These are phyloP conservation scores for Ceratobasidium sp. DNA, from an alignment of 1,284 basidiomycete species.

Conservation along the genomic window DNA sequence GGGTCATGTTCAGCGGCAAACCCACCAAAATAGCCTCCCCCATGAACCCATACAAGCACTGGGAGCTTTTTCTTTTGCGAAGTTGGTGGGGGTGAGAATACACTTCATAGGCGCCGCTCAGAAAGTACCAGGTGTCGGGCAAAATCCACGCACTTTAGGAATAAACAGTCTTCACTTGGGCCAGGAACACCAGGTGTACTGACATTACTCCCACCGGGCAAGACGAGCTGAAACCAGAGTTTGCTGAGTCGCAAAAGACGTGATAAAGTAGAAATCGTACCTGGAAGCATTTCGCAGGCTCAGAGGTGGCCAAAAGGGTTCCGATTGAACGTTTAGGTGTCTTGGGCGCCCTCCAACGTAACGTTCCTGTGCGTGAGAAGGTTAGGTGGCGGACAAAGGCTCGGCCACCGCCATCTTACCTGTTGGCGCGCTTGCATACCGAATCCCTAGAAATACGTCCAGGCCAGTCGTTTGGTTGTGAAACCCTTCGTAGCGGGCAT, in stretches of 20 bases:
- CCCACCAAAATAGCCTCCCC: slow-evolving; percentile 22
- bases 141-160: slow-evolving; percentile 21
- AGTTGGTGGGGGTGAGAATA: slow-evolving; percentile 16
- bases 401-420: not conserved
- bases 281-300: slow-evolving; percentile 41
- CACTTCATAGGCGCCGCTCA: not conserved
- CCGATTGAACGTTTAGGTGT: not conserved
- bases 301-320: slow-evolving; percentile 21
- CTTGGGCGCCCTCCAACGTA: slow-evolving; percentile 36
- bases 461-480: slow-evolving; percentile 30
- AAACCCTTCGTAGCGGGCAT: slow-evolving; percentile 27
- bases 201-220: not conserved
- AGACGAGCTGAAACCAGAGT: not conserved
- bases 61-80: slow-evolving; percentile 29
- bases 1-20: slow-evolving; percentile 33
- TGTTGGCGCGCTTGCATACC: slow-evolving; percentile 27
- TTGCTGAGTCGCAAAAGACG: not conserved
- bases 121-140: not conserved
- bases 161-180: slow-evolving; percentile 35
- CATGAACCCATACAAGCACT: slow-evolving; percentile 35
- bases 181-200: slow-evolving; percentile 31
- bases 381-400: not conserved
- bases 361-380: not conserved
- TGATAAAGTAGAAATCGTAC: not conserved
- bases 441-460: slow-evolving; percentile 31